These are phyloP conservation scores for Pontederia paniculata DNA, from an alignment of 176 grass and related monocot species.

Conservation along the genomic window DNA sequence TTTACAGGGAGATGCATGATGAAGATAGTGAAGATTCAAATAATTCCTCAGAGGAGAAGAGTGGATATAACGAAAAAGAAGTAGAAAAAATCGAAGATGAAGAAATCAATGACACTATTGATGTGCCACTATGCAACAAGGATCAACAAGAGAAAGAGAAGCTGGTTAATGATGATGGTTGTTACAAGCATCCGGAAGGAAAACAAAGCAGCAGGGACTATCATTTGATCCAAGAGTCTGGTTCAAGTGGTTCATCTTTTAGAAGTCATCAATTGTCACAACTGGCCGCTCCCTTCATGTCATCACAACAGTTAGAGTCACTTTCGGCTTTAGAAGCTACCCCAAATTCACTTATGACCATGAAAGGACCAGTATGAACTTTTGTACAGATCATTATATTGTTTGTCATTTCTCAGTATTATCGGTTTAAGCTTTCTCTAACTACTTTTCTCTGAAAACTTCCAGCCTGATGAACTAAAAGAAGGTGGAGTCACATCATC, in stretches of 20 bases:
- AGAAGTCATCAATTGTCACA: slow-evolving; percentile 57
- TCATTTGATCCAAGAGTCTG: slow-evolving; percentile 52
- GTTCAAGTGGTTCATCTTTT: slow-evolving; percentile 84
- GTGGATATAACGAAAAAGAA: slow-evolving; percentile 56
- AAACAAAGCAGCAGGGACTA: slow-evolving; percentile 24
- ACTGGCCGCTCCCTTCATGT: slow-evolving; percentile 38
- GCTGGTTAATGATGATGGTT: slow-evolving; percentile 26
- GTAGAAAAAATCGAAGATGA: slow-evolving; percentile 80
- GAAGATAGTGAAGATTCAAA: slow-evolving; percentile 69
- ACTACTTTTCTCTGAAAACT: slow-evolving; percentile 24
- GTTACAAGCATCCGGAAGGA: slow-evolving; percentile 27
- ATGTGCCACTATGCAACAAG: slow-evolving; percentile 47
- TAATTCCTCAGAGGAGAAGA: slow-evolving; percentile 58
- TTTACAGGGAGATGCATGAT: slow-evolving; percentile 73
- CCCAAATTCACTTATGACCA: background rate
- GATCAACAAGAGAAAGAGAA: slow-evolving; percentile 64
- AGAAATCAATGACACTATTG: slow-evolving; percentile 42
- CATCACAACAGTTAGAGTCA: slow-evolving; percentile 79
- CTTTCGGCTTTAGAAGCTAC: slow-evolving; percentile 74
- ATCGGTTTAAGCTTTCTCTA: slow-evolving; percentile 10
- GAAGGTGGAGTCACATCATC: slow-evolving; percentile 92
- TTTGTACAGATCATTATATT: background rate
- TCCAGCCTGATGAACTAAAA: slow-evolving; percentile 81
- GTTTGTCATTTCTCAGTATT: background rate
- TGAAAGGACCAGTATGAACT: background rate